Conservation (phyloP, 73 alveolate genomes). For the Paramecium sonneborni region DNA sequence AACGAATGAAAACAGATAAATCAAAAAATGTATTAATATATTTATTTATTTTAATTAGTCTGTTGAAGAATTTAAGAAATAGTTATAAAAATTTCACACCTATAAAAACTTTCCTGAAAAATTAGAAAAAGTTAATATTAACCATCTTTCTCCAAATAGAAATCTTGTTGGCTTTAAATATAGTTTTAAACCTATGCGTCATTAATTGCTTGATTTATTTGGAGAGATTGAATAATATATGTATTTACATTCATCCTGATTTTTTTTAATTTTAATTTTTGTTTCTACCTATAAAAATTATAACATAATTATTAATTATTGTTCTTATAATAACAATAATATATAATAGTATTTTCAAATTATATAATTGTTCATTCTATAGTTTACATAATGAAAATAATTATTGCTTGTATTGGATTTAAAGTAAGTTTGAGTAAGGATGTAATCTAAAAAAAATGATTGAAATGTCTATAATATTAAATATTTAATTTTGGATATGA, state of each 20-base stretch:
- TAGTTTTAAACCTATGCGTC: slow-evolving; percentile 37
- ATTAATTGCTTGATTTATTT: neutral
- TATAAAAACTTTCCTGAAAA: neutral
- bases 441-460: neutral
- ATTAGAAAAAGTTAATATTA: slow-evolving; percentile 3
- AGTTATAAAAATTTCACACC: neutral
- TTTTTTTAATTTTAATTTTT: neutral
- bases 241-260: neutral
- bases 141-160: slow-evolving; percentile 47
- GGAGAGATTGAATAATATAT: slow-evolving; percentile 10
- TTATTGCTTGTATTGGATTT: too few relatives aligned
- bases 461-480: neutral
- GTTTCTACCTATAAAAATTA: too few relatives aligned
- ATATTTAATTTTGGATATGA: slow-evolving; percentile 32
- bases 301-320: too few relatives aligned
- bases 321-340: too few relatives aligned
- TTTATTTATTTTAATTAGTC: neutral
- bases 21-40: neutral
- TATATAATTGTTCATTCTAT: too few relatives aligned
- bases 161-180: slow-evolving; percentile 17
- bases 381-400: too few relatives aligned
- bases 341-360: too few relatives aligned
- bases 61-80: neutral
- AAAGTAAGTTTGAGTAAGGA: neutral
- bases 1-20: slow-evolving; percentile 2